Conservation (phyloP, 1,284 basidiomycete species). For the Peniophora sp. region DNA sequence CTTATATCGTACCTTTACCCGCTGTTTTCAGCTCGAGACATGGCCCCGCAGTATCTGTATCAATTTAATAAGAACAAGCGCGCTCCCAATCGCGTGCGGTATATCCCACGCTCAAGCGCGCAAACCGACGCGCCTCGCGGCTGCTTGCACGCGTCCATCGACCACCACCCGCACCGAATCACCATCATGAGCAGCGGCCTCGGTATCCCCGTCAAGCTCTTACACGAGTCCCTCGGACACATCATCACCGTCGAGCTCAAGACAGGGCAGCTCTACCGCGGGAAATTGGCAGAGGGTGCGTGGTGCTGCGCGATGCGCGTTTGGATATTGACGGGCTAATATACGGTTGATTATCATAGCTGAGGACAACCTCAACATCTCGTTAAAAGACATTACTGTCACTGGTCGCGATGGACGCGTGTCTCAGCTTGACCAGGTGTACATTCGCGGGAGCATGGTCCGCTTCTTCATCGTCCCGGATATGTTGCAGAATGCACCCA, state of each 20-base stretch:
- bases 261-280: conserved; percentile 94
- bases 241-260: conserved; percentile 97
- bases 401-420: conserved; percentile 97
- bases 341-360: conserved; percentile 50
- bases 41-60: no score
- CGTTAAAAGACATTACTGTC: conserved; percentile 94
- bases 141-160: not conserved
- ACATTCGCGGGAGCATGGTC: conserved; percentile 97
- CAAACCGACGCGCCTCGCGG: not conserved
- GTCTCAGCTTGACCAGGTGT: conserved; percentile 98
- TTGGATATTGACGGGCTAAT: conserved; percentile 4
- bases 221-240: conserved; percentile 93
- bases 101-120: not conserved
- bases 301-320: conserved; percentile 9
- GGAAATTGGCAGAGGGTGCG: conserved; percentile 92
- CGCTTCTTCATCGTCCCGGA: conserved; percentile 99
- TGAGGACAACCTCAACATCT: conserved; percentile 98
- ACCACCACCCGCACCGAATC: not conserved
- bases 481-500: conserved; percentile 98
- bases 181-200: conserved; percentile 42
- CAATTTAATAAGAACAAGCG: no score
- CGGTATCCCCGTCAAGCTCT: conserved; percentile 87
- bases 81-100: not conserved
- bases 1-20: no score
- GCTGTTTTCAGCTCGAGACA: no score